Percentiles rank a stretch among this genome's conserved stretches.
These are phyloP conservation scores for Globisporangium polare DNA, from an alignment of 352 stramenopile genomes.

Conservation along the genomic window DNA sequence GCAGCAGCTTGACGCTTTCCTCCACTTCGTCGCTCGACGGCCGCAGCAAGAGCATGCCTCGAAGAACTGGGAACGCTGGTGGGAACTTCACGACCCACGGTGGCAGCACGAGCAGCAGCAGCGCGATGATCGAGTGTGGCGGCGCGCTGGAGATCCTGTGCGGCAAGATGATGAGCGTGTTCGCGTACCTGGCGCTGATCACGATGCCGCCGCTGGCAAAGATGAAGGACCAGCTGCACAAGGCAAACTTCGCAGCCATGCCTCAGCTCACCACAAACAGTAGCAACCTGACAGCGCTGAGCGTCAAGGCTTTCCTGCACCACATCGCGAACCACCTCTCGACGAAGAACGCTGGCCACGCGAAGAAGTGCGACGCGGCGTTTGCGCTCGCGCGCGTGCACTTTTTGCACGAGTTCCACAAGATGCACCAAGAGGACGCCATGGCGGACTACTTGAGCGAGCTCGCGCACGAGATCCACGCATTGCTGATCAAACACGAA, in stretches of 20 bases:
- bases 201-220: conserved; percentile 28
- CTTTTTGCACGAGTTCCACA: conserved; percentile 55
- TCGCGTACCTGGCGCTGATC: conserved; percentile 27
- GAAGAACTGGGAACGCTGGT: conserved; percentile 1
- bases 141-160: conserved; percentile 17
- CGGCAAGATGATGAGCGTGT: conserved; percentile 11
- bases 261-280: background rate
- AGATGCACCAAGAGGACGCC: conserved; percentile 51
- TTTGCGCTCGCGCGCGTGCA: conserved; percentile 33
- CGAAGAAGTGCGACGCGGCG: conserved; percentile 34
- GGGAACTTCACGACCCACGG: conserved; percentile 12
- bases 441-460: conserved; percentile 52
- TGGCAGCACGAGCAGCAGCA: background rate
- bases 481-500: background rate
- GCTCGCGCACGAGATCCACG: conserved; percentile 9
- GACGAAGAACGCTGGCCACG: conserved; percentile 14
- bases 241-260: conserved; percentile 4
- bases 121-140: background rate
- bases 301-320: conserved; percentile 55
- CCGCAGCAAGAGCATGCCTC: background rate
- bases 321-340: conserved; percentile 44
- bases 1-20: background rate
- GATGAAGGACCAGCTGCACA: conserved; percentile 19
- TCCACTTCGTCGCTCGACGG: background rate
- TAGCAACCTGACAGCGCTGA: conserved; percentile 23